phyloP scores from a whole-genome alignment of 73 alveolate species.

The Paraurostyla sp. region DNA sequence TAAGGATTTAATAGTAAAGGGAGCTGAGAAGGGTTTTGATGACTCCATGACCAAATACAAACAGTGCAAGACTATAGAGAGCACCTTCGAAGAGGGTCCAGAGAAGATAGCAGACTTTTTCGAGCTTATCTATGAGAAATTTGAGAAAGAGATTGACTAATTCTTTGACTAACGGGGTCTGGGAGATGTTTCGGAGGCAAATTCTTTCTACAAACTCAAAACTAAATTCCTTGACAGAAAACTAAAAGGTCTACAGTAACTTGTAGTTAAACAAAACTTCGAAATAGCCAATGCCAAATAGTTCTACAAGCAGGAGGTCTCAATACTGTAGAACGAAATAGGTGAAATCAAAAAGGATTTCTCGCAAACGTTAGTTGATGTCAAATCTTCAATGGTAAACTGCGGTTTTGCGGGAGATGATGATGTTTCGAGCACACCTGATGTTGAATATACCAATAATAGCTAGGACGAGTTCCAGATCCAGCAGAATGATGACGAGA shows the following conservation, averaged over 20 bases:
- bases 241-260: background rate
- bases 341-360: conserved; percentile 39
- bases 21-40: conserved; percentile 46
- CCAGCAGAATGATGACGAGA: conserved; percentile 11
- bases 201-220: conserved; percentile 1
- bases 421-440: background rate
- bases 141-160: conserved; percentile 32
- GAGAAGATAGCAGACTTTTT: conserved; percentile 46
- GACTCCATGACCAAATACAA: background rate
- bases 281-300: conserved; percentile 27
- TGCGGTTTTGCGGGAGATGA: conserved; percentile 19
- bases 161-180: conserved; percentile 24
- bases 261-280: conserved; percentile 37
- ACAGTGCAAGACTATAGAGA: conserved; percentile 7
- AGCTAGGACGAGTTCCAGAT: background rate
- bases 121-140: conserved; percentile 41
- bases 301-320: conserved; percentile 29
- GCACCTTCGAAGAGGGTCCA: background rate
- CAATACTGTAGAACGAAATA: conserved; percentile 17
- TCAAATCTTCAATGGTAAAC: conserved; percentile 2
- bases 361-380: conserved; percentile 40
- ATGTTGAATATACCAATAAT: conserved; percentile 31
- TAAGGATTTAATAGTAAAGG: conserved; percentile 14
- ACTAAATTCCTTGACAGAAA: conserved; percentile 44
- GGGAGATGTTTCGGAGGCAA: conserved; percentile 38